These are phyloP conservation scores for Penicillium sp. DNA, from an alignment of 2,329 filamentous ascomycete species.

Conservation along the genomic window DNA sequence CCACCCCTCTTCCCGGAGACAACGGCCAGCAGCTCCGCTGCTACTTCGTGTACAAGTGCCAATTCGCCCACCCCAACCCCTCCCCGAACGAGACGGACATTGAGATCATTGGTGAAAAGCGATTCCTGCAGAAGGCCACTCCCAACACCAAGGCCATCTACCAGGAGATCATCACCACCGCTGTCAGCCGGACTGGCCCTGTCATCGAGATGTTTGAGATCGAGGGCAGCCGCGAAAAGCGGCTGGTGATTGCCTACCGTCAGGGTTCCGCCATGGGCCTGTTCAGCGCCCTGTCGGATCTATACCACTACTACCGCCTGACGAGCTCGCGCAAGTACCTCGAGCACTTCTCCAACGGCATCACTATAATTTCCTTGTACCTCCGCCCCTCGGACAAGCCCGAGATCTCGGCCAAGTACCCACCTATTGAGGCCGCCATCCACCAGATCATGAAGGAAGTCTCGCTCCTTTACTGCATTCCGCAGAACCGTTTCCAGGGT, in stretches of 20 bases:
- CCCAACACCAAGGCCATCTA: constrained; percentile 95
- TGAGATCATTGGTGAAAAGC: constrained; percentile 85
- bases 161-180: constrained; percentile 84
- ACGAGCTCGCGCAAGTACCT: constrained; percentile 97
- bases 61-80: constrained; percentile 75
- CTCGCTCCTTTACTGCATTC: constrained; percentile 93
- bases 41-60: constrained; percentile 98
- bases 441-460: constrained; percentile 99
- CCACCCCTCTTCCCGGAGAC: constrained; percentile 70
- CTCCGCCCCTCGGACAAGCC: constrained; percentile 68
- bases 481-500: constrained; percentile 91
- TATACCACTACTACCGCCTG: constrained; percentile 98
- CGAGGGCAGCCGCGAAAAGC: constrained; percentile 84
- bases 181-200: constrained; percentile 79
- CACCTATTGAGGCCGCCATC: constrained; percentile 88
- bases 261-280: constrained; percentile 86
- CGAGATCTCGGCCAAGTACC: constrained; percentile 56
- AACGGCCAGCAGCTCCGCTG: constrained; percentile 84
- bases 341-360: constrained; percentile 97
- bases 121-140: constrained; percentile 94
- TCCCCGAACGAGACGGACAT: constrained; percentile 76
- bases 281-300: constrained; percentile 90
- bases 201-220: constrained; percentile 99
- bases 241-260: constrained; percentile 90
- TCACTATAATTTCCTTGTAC: constrained; percentile 95